phyloP scores from a whole-genome alignment of 768 basidiomycete genomes.

The Mycena pura region DNA sequence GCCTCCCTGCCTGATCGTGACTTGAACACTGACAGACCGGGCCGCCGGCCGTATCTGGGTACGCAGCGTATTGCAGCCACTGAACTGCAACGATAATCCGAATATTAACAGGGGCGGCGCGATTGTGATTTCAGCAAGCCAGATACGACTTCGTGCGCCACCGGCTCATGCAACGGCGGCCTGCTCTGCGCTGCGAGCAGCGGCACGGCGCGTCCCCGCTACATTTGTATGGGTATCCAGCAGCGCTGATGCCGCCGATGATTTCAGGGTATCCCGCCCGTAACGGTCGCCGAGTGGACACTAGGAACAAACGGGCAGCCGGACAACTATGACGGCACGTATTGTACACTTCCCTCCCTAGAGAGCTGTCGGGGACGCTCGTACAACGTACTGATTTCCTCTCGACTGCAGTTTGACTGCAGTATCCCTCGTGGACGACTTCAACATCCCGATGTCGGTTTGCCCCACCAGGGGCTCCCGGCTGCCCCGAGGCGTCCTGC shows the following conservation, averaged over 20 bases:
- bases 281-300: conserved; percentile 42
- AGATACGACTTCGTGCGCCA: conserved; percentile 41
- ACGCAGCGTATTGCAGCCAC: not conserved
- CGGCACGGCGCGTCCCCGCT: conserved; percentile 44
- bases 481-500: conserved; percentile 47
- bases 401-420: too few species aligned
- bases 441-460: conserved; percentile 49
- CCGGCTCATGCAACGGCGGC: conserved; percentile 51
- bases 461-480: conserved; percentile 44
- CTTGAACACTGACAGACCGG: not conserved
- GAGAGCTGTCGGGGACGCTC: too few species aligned
- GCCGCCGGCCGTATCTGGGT: conserved; percentile 5
- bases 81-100: not conserved
- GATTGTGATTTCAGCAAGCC: conserved; percentile 48
- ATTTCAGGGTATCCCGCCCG: conserved; percentile 43
- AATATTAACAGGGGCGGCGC: conserved; percentile 44
- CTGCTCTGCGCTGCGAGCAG: conserved; percentile 41
- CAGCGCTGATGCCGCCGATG: too few species aligned
- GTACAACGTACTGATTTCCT: not conserved
- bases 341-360: too few species aligned
- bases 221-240: too few species aligned
- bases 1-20: too few species aligned
- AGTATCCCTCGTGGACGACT: conserved; percentile 53
- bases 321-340: conserved; percentile 45
- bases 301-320: conserved; percentile 27